Evolutionary conservation across 345 rosid genomes (phyloP).

Genomic region (Iberis pinnata): DNA sequence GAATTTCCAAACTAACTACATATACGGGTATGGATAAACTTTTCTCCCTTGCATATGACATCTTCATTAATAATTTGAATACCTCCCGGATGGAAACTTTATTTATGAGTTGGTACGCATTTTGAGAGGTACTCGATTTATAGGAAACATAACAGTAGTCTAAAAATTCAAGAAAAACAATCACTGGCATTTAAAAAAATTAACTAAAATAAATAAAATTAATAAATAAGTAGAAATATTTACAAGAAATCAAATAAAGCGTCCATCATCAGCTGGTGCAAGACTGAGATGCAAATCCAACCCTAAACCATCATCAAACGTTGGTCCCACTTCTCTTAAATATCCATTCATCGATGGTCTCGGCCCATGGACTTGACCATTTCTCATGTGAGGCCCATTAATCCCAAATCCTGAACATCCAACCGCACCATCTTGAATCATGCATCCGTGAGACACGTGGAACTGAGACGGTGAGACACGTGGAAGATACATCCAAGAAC

Average conservation of each 20-base stretch:
- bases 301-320: slow-evolving; percentile 65
- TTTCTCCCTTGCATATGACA: neutral
- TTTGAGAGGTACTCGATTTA: neutral
- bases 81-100: no score
- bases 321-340: slow-evolving; percentile 59
- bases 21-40: no score
- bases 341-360: slow-evolving; percentile 49
- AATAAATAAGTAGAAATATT: no score
- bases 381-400: neutral
- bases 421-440: slow-evolving; percentile 31
- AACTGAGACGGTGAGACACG: slow-evolving; percentile 56
- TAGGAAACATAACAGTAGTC: neutral
- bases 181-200: neutral
- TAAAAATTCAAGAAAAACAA: neutral
- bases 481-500: slow-evolving; percentile 84
- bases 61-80: no score
- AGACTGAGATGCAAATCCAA: slow-evolving; percentile 91
- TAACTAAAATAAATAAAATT: neutral
- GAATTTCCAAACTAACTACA: no score
- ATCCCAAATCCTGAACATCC: neutral
- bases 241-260: no score
- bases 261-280: slow-evolving; percentile 45
- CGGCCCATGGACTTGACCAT: slow-evolving; percentile 16
- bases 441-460: slow-evolving; percentile 74
- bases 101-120: neutral